phyloP scores from a whole-genome alignment of 805 yeast species.

The Candida nitratophila region DNA sequence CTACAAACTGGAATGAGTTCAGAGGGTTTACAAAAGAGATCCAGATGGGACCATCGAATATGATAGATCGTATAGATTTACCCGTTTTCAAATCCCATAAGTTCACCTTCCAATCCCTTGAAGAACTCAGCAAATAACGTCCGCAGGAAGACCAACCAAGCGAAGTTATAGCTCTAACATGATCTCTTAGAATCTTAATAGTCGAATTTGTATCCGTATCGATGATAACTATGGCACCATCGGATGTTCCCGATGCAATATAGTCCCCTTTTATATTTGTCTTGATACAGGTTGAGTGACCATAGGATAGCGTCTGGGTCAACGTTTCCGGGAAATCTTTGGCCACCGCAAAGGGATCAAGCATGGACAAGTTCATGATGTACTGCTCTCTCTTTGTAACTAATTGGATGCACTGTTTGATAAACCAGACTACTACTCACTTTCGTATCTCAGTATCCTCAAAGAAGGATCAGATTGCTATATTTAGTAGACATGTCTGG shows the following conservation, averaged over 20 bases:
- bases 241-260: conserved; percentile 69
- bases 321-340: conserved; percentile 87
- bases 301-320: conserved; percentile 60
- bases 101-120: conserved; percentile 77
- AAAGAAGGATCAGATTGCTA: too few species aligned
- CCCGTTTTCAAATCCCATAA: conserved; percentile 66
- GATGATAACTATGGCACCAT: conserved; percentile 67
- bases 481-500: too few species aligned
- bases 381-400: too few species aligned
- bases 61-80: conserved; percentile 33
- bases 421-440: too few species aligned
- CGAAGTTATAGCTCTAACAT: conserved; percentile 66
- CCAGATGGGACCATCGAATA: conserved; percentile 73
- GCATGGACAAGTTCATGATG: conserved; percentile 67
- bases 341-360: conserved; percentile 87
- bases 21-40: conserved; percentile 50
- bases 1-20: conserved; percentile 43
- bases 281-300: conserved; percentile 60
- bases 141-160: conserved; percentile 72
- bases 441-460: too few species aligned
- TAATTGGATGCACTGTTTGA: too few species aligned
- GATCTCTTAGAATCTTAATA: conserved; percentile 53
- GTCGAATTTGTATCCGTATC: conserved; percentile 65
- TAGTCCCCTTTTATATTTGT: conserved; percentile 78
- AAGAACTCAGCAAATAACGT: conserved; percentile 56